These are phyloP conservation scores for Neurospora sp. DNA, from an alignment of 495 filamentous ascomycete genomes.

Conservation along the genomic window DNA sequence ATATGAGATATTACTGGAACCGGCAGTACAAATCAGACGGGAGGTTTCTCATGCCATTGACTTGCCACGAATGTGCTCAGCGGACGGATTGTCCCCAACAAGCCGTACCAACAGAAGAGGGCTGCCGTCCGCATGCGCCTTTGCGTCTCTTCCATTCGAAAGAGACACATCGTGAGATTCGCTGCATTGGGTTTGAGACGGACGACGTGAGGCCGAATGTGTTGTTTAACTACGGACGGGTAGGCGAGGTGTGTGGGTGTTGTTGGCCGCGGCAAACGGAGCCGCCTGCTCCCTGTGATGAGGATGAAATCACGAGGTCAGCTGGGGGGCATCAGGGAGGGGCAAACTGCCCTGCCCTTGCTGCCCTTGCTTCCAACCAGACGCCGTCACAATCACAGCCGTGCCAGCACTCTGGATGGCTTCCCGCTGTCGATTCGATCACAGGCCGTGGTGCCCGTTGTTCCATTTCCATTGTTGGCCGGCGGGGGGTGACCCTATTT, in stretches of 20 bases:
- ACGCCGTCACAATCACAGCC: constrained; percentile 7
- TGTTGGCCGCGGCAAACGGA: constrained; percentile 18
- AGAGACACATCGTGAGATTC: not conserved
- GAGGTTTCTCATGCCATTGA: not conserved
- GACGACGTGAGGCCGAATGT: not conserved
- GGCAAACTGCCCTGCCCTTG: not conserved
- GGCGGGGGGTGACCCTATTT: not conserved
- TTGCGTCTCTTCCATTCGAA: not conserved
- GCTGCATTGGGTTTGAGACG: not conserved
- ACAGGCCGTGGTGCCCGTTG: constrained; percentile 1
- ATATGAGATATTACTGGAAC: not conserved
- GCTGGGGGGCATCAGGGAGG: constrained; percentile 8
- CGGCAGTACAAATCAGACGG: not conserved
- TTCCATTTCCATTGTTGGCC: not conserved
- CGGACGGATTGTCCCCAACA: not conserved
- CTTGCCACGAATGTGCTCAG: not conserved
- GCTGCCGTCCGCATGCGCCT: not conserved
- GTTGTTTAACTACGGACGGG: not conserved
- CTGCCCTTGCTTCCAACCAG: constrained; percentile 4
- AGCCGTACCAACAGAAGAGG: not conserved
- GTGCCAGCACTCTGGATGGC: constrained; percentile 20
- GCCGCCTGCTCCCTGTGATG: constrained; percentile 8
- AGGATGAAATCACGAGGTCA: constrained; percentile 24
- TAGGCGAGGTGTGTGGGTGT: not conserved
- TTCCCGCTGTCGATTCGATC: constrained; percentile 19